These are phyloP conservation scores for Amanita subjunquillea DNA, from an alignment of 768 basidiomycete species.

Conservation along the genomic window DNA sequence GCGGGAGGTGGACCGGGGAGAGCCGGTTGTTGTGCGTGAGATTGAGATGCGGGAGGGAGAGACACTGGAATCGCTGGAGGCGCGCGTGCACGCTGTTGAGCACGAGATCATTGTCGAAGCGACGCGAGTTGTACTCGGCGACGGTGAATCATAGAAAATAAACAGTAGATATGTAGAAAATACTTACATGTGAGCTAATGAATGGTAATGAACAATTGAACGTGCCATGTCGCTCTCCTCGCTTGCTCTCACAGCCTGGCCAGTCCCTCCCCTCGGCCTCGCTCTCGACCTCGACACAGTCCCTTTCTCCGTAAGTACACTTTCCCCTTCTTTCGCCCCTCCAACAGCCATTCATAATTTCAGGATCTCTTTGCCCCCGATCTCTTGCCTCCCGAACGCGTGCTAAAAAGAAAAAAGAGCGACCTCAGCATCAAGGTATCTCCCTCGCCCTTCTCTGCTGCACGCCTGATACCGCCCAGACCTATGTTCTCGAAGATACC, in stretches of 20 bases:
- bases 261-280: conserved; percentile 1
- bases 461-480: background rate
- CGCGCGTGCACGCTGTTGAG: conserved; percentile 71
- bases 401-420: conserved; percentile 1
- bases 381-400: background rate
- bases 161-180: no score
- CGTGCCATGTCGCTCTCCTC: background rate
- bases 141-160: conserved; percentile 9
- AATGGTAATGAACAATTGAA: no score
- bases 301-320: background rate
- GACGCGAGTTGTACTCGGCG: conserved; percentile 58
- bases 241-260: background rate
- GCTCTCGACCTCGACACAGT: conserved; percentile 4
- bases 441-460: background rate
- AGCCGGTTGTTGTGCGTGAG: conserved; percentile 75
- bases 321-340: no score
- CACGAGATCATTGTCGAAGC: conserved; percentile 90
- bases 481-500: background rate
- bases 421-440: conserved; percentile 4
- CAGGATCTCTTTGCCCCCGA: background rate
- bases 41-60: conserved; percentile 70
- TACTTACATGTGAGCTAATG: no score
- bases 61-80: conserved; percentile 58
- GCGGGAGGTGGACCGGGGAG: conserved; percentile 86
- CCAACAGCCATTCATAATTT: background rate